Percentiles rank a stretch among this genome's conserved stretches.
These are phyloP conservation scores for Xanthoconium stramineum DNA, from an alignment of 768 basidiomycete genomes.

Conservation along the genomic window DNA sequence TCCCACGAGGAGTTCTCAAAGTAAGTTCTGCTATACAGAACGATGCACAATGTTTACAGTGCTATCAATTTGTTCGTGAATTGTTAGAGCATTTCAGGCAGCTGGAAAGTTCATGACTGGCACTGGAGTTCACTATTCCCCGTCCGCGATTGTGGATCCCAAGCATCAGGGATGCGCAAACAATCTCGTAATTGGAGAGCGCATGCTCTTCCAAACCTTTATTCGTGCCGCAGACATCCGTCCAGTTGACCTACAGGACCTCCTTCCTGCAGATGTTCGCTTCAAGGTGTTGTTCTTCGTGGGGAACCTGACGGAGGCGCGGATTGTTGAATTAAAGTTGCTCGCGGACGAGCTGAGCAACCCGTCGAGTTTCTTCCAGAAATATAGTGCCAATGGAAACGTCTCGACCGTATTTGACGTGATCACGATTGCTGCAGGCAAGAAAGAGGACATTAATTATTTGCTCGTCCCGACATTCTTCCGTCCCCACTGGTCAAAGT, in stretches of 20 bases:
- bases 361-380: too few species aligned
- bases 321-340: constrained; percentile 17
- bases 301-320: constrained; percentile 20
- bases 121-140: constrained; percentile 40
- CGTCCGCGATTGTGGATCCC: too few species aligned
- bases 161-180: constrained; percentile 30
- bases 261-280: too few species aligned
- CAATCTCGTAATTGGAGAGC: constrained; percentile 35
- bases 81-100: constrained; percentile 34
- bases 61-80: neutral
- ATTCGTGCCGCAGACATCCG: constrained; percentile 36
- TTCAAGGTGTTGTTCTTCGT: too few species aligned
- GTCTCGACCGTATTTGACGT: too few species aligned
- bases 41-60: neutral
- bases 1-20: constrained; percentile 34
- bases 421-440: too few species aligned
- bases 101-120: constrained; percentile 36
- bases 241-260: constrained; percentile 38
- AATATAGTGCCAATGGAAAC: constrained; percentile 18
- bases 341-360: constrained; percentile 28
- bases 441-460: constrained; percentile 34
- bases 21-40: constrained; percentile 13
- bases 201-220: constrained; percentile 37
- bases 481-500: constrained; percentile 50
- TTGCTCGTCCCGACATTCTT: constrained; percentile 34